Conservation (phyloP, 345 rosid species). For the Isatis tinctoria region DNA sequence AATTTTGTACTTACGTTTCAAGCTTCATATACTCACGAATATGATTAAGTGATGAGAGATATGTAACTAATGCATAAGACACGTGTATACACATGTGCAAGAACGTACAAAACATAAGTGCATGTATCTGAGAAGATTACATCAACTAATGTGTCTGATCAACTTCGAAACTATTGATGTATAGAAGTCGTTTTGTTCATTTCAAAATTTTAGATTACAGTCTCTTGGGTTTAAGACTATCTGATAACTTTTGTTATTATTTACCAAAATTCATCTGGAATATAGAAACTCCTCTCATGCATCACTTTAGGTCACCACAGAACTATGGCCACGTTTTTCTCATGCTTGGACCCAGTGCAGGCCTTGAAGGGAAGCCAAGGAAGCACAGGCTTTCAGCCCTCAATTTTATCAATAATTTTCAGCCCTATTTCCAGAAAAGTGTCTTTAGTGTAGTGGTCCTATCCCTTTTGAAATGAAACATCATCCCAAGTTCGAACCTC, state of each 20-base stretch:
- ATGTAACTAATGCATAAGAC: too few relatives aligned
- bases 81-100: neutral
- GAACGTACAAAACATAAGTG: neutral
- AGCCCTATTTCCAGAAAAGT: too few relatives aligned
- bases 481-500: too few relatives aligned
- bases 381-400: too few relatives aligned
- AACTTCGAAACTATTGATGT: neutral
- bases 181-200: neutral
- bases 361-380: too few relatives aligned
- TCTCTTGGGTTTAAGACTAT: neutral
- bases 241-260: too few relatives aligned
- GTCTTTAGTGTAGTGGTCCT: too few relatives aligned
- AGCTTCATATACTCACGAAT: too few relatives aligned
- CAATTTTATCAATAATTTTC: too few relatives aligned
- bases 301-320: neutral
- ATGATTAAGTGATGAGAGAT: too few relatives aligned
- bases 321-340: conserved; percentile 1
- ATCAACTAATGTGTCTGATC: neutral
- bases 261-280: neutral
- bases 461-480: too few relatives aligned
- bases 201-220: neutral
- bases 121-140: neutral
- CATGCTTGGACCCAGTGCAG: conserved; percentile 21
- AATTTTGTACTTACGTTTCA: too few relatives aligned
- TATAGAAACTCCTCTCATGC: conserved; percentile 6